These are phyloP conservation scores for Coniochaeta prunicola DNA, from an alignment of 2,329 filamentous ascomycete genomes.

Conservation along the genomic window DNA sequence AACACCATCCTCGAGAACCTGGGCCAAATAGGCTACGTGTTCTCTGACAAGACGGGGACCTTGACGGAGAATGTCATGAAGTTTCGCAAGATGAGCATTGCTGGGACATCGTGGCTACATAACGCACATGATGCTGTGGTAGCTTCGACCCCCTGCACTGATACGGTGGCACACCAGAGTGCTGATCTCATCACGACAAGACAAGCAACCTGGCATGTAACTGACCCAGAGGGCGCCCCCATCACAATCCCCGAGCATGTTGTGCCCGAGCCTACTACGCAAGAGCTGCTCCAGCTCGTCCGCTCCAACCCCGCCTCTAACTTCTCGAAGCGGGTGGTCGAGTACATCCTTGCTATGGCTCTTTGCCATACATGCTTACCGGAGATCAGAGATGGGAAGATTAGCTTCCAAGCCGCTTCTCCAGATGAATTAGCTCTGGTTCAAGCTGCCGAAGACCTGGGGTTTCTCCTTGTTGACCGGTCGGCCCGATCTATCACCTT, in stretches of 20 bases:
- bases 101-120: slow-evolving; percentile 83
- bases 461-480: slow-evolving; percentile 68
- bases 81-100: slow-evolving; percentile 86
- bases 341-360: slow-evolving; percentile 78
- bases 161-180: slow-evolving; percentile 22
- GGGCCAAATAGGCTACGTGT: slow-evolving; percentile 82
- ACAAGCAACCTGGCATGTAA: slow-evolving; percentile 10
- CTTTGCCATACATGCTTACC: slow-evolving; percentile 89
- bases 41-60: slow-evolving; percentile 92
- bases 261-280: slow-evolving; percentile 56
- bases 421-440: slow-evolving; percentile 87
- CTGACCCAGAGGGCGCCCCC: slow-evolving; percentile 6
- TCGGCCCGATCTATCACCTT: slow-evolving; percentile 62
- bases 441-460: slow-evolving; percentile 75
- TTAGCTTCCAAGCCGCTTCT: slow-evolving; percentile 72
- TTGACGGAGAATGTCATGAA: slow-evolving; percentile 94
- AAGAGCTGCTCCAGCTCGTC: slow-evolving; percentile 72
- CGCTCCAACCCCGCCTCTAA: slow-evolving; percentile 64
- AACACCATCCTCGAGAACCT: slow-evolving; percentile 94
- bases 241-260: slow-evolving; percentile 10
- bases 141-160: background rate
- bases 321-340: slow-evolving; percentile 71
- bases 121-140: slow-evolving; percentile 54
- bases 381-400: slow-evolving; percentile 61
- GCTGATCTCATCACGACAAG: slow-evolving; percentile 5